Percentiles rank a stretch among this genome's conserved stretches.
phyloP scores from a whole-genome alignment of 192 early-diverging fungal species.

The Chytriomyces confervae region DNA sequence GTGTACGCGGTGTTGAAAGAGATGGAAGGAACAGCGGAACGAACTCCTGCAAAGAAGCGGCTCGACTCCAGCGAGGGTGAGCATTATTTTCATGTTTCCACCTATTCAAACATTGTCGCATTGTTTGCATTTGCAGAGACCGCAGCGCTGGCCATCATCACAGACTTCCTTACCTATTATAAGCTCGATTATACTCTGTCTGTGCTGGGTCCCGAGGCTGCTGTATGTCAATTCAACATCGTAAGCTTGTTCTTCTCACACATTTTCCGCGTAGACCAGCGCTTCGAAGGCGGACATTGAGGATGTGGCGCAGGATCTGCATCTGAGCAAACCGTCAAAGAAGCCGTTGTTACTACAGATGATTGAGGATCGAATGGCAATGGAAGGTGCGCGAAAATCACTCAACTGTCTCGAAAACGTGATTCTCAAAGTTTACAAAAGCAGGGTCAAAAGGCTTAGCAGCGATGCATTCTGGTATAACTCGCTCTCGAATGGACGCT shows the following conservation, averaged over 20 bases:
- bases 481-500: not conserved
- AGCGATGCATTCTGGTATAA: not conserved
- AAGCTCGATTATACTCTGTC: constrained; percentile 27
- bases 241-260: not conserved
- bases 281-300: not conserved
- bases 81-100: not conserved
- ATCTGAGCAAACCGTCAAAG: not conserved
- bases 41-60: not conserved
- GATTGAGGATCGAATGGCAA: not conserved
- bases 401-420: not conserved
- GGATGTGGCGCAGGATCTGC: not conserved
- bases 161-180: constrained; percentile 24
- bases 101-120: not conserved
- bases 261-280: not conserved
- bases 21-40: not conserved
- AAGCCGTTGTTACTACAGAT: constrained; percentile 18
- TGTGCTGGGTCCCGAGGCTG: constrained; percentile 17
- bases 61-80: constrained; percentile 18
- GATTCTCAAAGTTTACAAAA: not conserved
- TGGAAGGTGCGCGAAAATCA: no score
- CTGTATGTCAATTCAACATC: not conserved
- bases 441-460: not conserved
- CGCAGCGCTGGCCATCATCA: not conserved
- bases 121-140: not conserved
- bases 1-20: constrained; percentile 21